Evolutionary conservation across 208 protist species (phyloP).

Genomic region (Trypanosoma rangeli): DNA sequence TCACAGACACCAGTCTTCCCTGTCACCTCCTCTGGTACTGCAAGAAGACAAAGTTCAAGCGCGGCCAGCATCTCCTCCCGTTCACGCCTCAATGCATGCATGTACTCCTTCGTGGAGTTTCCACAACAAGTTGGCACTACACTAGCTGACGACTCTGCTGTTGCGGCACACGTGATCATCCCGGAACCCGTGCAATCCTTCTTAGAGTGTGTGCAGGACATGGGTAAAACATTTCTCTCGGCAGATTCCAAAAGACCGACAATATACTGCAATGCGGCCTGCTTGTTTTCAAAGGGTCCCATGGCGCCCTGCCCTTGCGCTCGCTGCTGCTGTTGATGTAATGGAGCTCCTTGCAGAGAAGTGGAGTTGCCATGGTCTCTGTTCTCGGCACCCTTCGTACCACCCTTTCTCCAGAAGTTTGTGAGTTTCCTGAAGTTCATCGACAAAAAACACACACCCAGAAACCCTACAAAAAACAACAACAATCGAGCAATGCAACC

Average conservation of each 20-base stretch:
- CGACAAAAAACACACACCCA: background rate
- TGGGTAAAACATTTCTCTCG: background rate
- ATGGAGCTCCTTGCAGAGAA: background rate
- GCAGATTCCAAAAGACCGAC: slow-evolving; percentile 40
- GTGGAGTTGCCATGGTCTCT: background rate
- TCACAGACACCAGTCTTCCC: background rate
- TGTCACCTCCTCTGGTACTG: slow-evolving; percentile 37
- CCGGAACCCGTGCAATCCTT: background rate
- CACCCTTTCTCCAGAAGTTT: slow-evolving; percentile 22
- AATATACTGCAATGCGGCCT: slow-evolving; percentile 63
- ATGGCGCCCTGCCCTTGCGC: background rate
- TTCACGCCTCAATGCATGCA: slow-evolving; percentile 36
- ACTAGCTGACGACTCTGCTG: background rate
- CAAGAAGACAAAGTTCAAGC: slow-evolving; percentile 80
- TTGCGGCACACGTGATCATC: background rate
- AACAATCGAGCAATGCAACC: background rate
- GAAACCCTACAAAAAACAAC: background rate
- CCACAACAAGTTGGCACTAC: background rate
- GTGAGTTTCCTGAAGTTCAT: slow-evolving; percentile 28
- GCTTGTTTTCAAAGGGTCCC: slow-evolving; percentile 29
- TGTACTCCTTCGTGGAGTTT: background rate
- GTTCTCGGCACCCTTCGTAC: background rate
- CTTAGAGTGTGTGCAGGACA: background rate
- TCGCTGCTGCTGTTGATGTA: slow-evolving; percentile 2
- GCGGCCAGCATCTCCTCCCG: slow-evolving; percentile 73